Base-by-base conservation (phyloP, 441 rosid species). In the California macrophylla region DNA sequence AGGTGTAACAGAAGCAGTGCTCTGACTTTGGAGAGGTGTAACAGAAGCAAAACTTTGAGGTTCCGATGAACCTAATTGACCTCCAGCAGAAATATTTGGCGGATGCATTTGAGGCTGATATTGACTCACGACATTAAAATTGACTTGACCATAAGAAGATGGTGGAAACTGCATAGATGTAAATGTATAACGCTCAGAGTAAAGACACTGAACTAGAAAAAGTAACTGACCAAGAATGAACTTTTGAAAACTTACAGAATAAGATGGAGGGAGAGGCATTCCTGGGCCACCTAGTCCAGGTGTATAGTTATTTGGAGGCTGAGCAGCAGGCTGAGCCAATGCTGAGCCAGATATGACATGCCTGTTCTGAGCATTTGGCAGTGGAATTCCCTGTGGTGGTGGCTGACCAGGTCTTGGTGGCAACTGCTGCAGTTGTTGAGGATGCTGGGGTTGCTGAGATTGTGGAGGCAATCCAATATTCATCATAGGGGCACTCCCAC, bases 401-500 rank as follows among this genome's bases (percentile, higher is more conserved):
- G 82, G 83, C 80, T 76, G 86, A 74, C 83, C 76, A 26, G 90
- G 86, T 74, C 89, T 87, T 42, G 82, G 80, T 69, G 86, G 85
- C 10, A 85, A 72, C 68, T 83, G 91, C 78, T 82, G 96, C 86
- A 86, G 71, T 54, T 84, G 30, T 64, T 76, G 91, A 68, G 86
- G 77, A 80, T 80, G 81, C 69, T 84, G 96, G 61, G 86, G 83
- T 60, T 79, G 92, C 67, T 66, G 87, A 65, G 86, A 76, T 71
- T 84, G 89, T 77, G 91, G 69, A 80, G 94, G 85, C 75, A 83
- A 83, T 54, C 96, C 97, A 56, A 79, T 50, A 79, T 83, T 84
- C 87, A 86, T 82, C 66, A 74, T 30, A 60, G 86, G 63, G 71
- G 80, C 83, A 66, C 88, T 85, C 74, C 82, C 81, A 64, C 82